These are phyloP conservation scores for Ziziphus jujuba DNA, from an alignment of 306 rosid genomes.

Conservation along the genomic window DNA sequence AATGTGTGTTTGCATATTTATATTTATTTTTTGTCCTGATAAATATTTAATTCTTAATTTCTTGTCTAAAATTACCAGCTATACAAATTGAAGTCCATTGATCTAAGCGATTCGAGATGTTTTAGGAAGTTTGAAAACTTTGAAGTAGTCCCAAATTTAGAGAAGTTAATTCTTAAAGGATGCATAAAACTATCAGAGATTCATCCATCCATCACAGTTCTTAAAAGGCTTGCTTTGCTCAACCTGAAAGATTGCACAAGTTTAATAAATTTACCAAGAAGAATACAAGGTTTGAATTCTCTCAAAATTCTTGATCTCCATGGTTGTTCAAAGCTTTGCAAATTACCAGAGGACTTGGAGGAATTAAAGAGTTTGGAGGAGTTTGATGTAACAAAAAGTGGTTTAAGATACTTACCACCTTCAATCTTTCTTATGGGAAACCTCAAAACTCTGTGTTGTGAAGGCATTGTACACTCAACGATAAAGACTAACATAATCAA, in stretches of 20 bases:
- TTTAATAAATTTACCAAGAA: neutral
- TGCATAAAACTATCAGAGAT: neutral
- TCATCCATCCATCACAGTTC: neutral
- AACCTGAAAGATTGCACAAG: neutral
- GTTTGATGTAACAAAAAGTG: neutral
- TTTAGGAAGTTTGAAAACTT: neutral
- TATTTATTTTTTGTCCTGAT: neutral
- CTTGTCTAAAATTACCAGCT: neutral
- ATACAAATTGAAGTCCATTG: neutral
- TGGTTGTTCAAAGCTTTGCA: neutral
- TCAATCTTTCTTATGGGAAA: neutral
- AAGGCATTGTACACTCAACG: no score
- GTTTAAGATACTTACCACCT: neutral
- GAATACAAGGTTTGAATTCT: neutral
- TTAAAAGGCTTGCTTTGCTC: neutral
- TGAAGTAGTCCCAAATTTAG: neutral
- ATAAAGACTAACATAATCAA: no score
- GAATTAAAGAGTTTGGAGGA: neutral
- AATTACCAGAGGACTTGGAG: neutral
- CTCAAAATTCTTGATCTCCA: neutral
- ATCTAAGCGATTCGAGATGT: neutral
- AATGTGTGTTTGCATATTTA: neutral
- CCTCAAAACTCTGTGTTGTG: no score
- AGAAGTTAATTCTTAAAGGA: constrained; percentile 3
- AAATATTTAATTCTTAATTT: neutral